Percentiles rank a stretch among this genome's conserved stretches.
These are phyloP conservation scores for Chenopodium formosanum DNA, from an alignment of 148 eudicot genomes.

Conservation along the genomic window DNA sequence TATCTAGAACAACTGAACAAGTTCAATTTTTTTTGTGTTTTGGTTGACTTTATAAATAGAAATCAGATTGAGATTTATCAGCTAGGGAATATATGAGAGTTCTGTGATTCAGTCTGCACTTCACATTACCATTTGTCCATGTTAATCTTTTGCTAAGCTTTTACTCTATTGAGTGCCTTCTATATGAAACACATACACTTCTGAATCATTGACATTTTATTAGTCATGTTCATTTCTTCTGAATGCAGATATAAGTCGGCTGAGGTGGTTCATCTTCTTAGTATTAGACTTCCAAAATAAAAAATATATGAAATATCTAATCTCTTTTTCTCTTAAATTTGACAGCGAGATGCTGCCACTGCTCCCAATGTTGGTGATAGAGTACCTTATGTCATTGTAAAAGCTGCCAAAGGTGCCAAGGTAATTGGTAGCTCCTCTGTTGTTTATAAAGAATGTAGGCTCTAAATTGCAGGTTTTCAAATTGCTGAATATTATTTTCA, in stretches of 20 bases:
- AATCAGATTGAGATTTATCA: not conserved
- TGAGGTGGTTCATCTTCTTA: conserved; percentile 12
- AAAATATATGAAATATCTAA: not conserved
- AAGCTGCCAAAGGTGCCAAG: conserved; percentile 99
- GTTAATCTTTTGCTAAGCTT: not conserved
- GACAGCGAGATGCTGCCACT: conserved; percentile 97
- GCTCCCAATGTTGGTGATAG: conserved; percentile 98
- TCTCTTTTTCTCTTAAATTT: conserved; percentile 20
- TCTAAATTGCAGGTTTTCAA: not conserved
- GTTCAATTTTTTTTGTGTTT: not conserved
- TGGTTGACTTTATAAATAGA: not conserved
- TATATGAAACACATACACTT: not conserved
- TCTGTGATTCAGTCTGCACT: not conserved
- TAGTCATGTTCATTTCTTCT: not conserved
- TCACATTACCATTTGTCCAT: not conserved
- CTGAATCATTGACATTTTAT: not conserved
- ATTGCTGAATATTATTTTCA: conserved; percentile 40
- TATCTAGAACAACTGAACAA: not conserved
- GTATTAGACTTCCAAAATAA: not conserved
- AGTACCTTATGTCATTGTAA: conserved; percentile 93
- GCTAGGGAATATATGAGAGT: not conserved
- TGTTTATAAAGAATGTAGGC: conserved; percentile 1
- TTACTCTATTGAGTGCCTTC: not conserved
- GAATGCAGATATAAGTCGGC: not conserved
- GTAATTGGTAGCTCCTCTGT: conserved; percentile 35